Evolutionary conservation across 768 basidiomycete genomes (phyloP), one percentile per base, ranked within the genome.

Genomic region (Lactarius pseudohatsudake): DNA sequence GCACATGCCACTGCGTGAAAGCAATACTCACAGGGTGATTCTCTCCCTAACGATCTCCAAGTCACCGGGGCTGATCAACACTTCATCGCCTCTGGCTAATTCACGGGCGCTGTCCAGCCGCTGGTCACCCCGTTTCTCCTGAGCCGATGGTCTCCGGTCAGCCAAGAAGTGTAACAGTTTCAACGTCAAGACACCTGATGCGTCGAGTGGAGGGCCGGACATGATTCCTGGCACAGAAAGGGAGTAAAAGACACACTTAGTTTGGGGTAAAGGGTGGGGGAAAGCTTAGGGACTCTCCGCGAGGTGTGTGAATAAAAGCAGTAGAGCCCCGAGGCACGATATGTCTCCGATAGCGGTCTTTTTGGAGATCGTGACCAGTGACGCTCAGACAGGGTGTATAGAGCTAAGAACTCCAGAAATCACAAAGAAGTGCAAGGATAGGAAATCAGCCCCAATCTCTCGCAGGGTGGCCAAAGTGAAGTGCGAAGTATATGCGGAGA

Each of bases 101-200:
- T 28, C 8, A 10, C 61, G 66, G 34, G 66, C 66, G 7, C 47
- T 6, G 22, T 64, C 40, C 11, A 67, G 66, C n/a, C 53, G 40
- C 32, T 1, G 5, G 32, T 54, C 47, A 9, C 62, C 66, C 18
- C 18, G 50, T 38, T 11, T n/a, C 36, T 56, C 34, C 34, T 40
- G 57, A 22, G 53, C 58, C 1, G 62, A 59, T 9, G 62, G 62
- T 4, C 22, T 34, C 34, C n/a, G 62, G 3, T 1, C 16, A 5
- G 22, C 9, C 28, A 67, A 8, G 45, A 64, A 64, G 2, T 59
- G 36, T 15, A 67, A 43, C 1, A 67, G 53, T 22, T 26, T 64
- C 43, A 34, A 64, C 5, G 53, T 55, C 26, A 67, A 20, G 54
- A 64, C 38, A 40, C 62, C 62, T 1, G 66, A 59, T 32, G 53